Base-by-base conservation (phyloP, 768 basidiomycete species). In the Tephrocybe sp. region DNA sequence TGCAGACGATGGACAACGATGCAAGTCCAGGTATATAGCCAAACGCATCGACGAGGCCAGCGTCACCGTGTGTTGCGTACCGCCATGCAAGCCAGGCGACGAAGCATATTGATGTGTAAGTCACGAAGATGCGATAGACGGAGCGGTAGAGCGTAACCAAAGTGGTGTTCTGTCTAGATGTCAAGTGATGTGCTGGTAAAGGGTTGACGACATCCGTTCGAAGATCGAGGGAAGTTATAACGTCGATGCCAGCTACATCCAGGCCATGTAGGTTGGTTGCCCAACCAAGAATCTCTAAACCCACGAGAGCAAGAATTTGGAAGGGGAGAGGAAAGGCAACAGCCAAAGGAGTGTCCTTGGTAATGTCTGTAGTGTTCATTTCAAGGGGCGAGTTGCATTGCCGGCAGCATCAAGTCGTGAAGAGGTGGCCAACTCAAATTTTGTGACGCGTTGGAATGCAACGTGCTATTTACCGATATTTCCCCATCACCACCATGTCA, bases 181-280 rank as follows among this genome's bases (percentile, higher is more conserved):
- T 49, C 40, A 68, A 64, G 43, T 68, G 58, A 5, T 58, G 46
- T 26, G 68, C 58, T 23, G 63, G 41, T 20, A 64, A 64, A 32
- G 66, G 55, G 44, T 59, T 53, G 28, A 56, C 50, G 17, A 64
- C 60, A 9, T 74, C 73, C 3, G 70, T 66, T 40, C 74, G 73
- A 21, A 93, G 71, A 62, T 90, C 90, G 64, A 99, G 76, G 3
- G 84, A 84, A 55, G 75, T 68, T 12, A 80, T 73, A 0, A 81
- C 83, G 66, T 99, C 93, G 34, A 98, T 70, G 18, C 88, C 86
- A 14, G 87, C 73, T 10, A 76, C 58, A 56, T 86, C 75, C 40
- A 98, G 83, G 43, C 89, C 81, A 67, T 98, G 95, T 6, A 98
- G 70, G 68, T 98, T 99, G 28, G 86, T 84, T 0, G 93, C 93